Percentiles rank a stretch among this genome's conserved stretches.
Evolutionary conservation across 2,329 filamentous ascomycete species (phyloP).

Genomic region (Ceratocystis smalleyi): DNA sequence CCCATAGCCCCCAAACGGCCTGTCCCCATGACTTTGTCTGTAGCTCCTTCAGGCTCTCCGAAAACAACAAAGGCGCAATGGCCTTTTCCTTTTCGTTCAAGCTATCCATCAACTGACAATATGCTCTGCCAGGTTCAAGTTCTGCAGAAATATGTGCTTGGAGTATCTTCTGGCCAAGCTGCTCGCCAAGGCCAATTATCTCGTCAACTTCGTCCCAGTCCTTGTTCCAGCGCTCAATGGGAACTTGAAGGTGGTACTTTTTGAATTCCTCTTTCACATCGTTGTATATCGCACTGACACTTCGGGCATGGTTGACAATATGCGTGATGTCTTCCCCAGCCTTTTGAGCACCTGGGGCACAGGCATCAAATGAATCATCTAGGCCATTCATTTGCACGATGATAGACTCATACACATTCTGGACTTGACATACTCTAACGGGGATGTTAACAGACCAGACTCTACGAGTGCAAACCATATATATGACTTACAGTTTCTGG

Average conservation of each 20-base stretch:
- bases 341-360: background rate
- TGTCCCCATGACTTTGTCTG: slow-evolving; percentile 16
- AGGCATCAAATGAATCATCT: background rate
- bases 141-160: slow-evolving; percentile 13
- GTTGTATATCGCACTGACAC: slow-evolving; percentile 11
- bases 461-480: no score
- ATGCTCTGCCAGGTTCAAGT: slow-evolving; percentile 11
- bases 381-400: background rate
- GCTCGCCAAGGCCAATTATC: slow-evolving; percentile 14
- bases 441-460: background rate
- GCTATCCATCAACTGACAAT: slow-evolving; percentile 8
- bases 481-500: slow-evolving; percentile 10
- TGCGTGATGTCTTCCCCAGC: background rate
- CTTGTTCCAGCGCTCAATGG: slow-evolving; percentile 6
- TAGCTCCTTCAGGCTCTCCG: slow-evolving; percentile 14
- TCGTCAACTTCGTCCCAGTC: slow-evolving; percentile 16
- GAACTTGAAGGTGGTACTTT: background rate
- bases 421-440: slow-evolving; percentile 2
- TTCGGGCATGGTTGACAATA: background rate
- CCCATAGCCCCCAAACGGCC: slow-evolving; percentile 16
- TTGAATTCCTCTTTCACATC: slow-evolving; percentile 10
- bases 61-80: slow-evolving; percentile 14
- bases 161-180: slow-evolving; percentile 15
- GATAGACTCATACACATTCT: slow-evolving; percentile 6
- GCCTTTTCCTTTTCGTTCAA: slow-evolving; percentile 14